These are phyloP conservation scores for Daldinia eschscholtzii DNA, from an alignment of 2,329 filamentous ascomycete species.

Conservation along the genomic window DNA sequence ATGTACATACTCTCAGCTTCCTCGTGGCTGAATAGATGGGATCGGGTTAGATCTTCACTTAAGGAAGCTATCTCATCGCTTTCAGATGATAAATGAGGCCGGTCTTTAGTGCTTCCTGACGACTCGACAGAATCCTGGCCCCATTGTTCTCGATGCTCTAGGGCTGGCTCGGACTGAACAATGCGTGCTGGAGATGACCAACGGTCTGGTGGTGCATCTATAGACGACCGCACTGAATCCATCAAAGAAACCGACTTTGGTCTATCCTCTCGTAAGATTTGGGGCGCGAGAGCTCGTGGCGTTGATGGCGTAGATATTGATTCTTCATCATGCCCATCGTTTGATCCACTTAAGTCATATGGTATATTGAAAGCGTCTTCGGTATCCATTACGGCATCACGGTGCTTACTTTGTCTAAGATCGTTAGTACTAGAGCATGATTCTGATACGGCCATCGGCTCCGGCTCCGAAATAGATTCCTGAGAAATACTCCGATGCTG, in stretches of 20 bases:
- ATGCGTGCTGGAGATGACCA: constrained; percentile 53
- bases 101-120: constrained; percentile 24
- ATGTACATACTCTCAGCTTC: constrained; percentile 91
- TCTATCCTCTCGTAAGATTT: constrained; percentile 58
- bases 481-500: constrained; percentile 48
- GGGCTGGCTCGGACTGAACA: constrained; percentile 55
- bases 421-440: constrained; percentile 51
- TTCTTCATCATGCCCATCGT: constrained; percentile 53
- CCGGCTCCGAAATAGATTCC: constrained; percentile 40
- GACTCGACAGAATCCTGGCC: constrained; percentile 38
- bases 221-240: constrained; percentile 52
- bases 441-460: constrained; percentile 30
- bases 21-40: constrained; percentile 80
- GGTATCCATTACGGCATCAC: constrained; percentile 59
- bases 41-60: constrained; percentile 67
- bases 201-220: constrained; percentile 48
- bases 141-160: constrained; percentile 48
- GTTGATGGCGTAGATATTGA: constrained; percentile 60
- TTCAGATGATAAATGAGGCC: constrained; percentile 32
- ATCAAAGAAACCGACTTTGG: constrained; percentile 40
- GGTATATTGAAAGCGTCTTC: constrained; percentile 70
- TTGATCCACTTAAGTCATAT: constrained; percentile 61
- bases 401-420: constrained; percentile 54
- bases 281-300: constrained; percentile 60
- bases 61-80: constrained; percentile 49